Percentiles rank a stretch among this genome's conserved stretches.
Evolutionary conservation across 2,329 filamentous ascomycete genomes (phyloP).

Genomic region (Aspergillus pseudotamarii): DNA sequence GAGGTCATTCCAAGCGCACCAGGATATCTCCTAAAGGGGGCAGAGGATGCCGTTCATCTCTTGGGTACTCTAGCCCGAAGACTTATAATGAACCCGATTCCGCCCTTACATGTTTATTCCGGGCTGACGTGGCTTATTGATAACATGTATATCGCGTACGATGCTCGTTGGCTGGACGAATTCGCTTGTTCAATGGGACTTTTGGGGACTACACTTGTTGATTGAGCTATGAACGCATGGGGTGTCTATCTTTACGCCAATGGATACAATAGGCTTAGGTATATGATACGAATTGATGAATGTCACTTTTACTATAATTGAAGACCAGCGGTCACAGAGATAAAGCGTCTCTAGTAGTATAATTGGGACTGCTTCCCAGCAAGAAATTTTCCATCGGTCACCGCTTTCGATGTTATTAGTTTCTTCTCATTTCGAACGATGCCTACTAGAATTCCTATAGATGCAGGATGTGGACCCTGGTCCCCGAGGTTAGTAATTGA

Average conservation of each 20-base stretch:
- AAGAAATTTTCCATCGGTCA: too few relatives aligned
- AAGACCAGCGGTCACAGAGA: too few relatives aligned
- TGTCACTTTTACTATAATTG: too few relatives aligned
- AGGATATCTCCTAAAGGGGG: not conserved
- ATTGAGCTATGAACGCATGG: not conserved
- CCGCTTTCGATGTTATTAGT: too few relatives aligned
- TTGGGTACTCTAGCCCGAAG: not conserved
- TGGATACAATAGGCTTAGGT: not conserved
- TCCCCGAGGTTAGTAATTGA: not conserved
- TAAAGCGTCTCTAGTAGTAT: too few relatives aligned
- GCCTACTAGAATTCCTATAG: not conserved
- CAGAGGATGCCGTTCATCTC: not conserved
- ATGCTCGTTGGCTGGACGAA: not conserved
- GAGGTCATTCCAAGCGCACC: not conserved
- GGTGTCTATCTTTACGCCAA: not conserved
- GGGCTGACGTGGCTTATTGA: not conserved
- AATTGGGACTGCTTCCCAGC: too few relatives aligned
- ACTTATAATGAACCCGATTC: not conserved
- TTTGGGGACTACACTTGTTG: not conserved
- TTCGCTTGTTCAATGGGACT: not conserved
- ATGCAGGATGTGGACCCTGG: not conserved
- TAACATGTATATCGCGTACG: not conserved
- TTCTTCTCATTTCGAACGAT: not conserved
- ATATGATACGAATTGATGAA: not conserved
- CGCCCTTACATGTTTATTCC: not conserved